Evolutionary conservation across 345 rosid genomes (phyloP).

Genomic region (Fremontodendron californicum): DNA sequence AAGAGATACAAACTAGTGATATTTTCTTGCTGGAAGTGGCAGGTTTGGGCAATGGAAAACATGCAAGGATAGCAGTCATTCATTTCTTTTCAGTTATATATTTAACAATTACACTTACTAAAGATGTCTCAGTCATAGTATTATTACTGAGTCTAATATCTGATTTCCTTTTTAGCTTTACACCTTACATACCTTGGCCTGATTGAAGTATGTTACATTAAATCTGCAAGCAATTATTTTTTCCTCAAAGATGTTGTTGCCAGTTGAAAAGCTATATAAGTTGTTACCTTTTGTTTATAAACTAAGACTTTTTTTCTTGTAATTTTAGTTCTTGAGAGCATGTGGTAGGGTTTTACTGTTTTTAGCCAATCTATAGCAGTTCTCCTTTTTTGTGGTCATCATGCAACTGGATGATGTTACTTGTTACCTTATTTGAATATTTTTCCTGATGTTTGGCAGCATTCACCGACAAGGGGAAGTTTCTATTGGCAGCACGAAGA

Average conservation of each 20-base stretch:
- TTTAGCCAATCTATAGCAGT: background rate
- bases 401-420: background rate
- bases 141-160: background rate
- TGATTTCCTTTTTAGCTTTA: background rate
- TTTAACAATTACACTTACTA: background rate
- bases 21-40: background rate
- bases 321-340: background rate
- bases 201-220: background rate
- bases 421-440: background rate
- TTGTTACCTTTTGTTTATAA: background rate
- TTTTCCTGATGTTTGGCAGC: constrained; percentile 40
- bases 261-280: background rate
- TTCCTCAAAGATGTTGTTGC: background rate
- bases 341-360: background rate
- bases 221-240: background rate
- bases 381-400: background rate
- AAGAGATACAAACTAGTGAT: background rate
- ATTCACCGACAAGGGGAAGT: constrained; percentile 72
- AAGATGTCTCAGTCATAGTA: background rate
- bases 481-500: constrained; percentile 90
- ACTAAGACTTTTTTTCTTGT: background rate
- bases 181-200: background rate
- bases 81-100: background rate
- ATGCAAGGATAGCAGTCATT: background rate
- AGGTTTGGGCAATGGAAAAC: background rate